Conservation (phyloP, 2,329 filamentous ascomycete species). For the Podosphaera fusca region DNA sequence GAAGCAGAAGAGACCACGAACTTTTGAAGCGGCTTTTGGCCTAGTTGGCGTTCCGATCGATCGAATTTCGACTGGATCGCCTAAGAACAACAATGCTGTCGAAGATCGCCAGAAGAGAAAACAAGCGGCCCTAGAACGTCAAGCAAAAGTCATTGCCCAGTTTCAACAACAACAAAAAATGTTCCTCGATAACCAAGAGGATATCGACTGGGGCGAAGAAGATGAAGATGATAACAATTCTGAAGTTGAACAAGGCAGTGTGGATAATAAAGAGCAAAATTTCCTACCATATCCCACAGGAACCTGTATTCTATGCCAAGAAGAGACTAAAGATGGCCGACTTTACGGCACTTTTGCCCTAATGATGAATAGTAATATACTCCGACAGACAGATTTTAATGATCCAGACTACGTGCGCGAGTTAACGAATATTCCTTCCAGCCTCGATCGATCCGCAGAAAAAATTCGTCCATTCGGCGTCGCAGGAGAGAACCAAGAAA, state of each 20-base stretch:
- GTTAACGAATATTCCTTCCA: slow-evolving; percentile 52
- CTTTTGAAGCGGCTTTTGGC: slow-evolving; percentile 45
- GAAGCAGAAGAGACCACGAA: slow-evolving; percentile 54
- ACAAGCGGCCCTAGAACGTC: slow-evolving; percentile 67
- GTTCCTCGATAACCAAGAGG: slow-evolving; percentile 74
- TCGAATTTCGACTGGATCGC: slow-evolving; percentile 58
- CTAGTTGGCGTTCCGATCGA: slow-evolving; percentile 47
- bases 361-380: slow-evolving; percentile 62
- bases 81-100: slow-evolving; percentile 35
- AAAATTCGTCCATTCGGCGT: slow-evolving; percentile 73
- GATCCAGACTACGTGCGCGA: slow-evolving; percentile 72
- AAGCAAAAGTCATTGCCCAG: slow-evolving; percentile 89
- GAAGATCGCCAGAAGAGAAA: slow-evolving; percentile 66
- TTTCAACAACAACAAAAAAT: slow-evolving; percentile 95
- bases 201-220: slow-evolving; percentile 70
- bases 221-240: slow-evolving; percentile 48
- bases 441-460: slow-evolving; percentile 68
- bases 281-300: slow-evolving; percentile 79
- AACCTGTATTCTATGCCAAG: slow-evolving; percentile 89
- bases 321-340: slow-evolving; percentile 72
- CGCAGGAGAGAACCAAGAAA: slow-evolving; percentile 61
- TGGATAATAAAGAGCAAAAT: slow-evolving; percentile 46
- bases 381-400: slow-evolving; percentile 65
- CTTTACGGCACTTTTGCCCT: slow-evolving; percentile 88
- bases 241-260: slow-evolving; percentile 24